Percentiles rank a stretch among this genome's conserved stretches.
Evolutionary conservation across 805 yeast genomes (phyloP).

Genomic region (Cyberlindnera samutprakarnensis): DNA sequence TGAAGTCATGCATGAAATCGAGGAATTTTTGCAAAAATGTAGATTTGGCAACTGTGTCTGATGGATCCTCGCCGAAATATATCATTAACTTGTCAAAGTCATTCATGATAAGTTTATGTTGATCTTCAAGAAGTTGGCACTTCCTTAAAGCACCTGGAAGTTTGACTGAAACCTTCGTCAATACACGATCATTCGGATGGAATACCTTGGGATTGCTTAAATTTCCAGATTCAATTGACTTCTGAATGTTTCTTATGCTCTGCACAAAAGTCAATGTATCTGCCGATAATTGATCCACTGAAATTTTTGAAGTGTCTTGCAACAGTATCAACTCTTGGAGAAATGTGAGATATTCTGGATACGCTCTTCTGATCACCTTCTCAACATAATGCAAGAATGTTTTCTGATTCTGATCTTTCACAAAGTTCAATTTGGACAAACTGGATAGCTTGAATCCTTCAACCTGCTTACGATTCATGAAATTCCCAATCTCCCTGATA

Average conservation of each 20-base stretch:
- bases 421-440: conserved; percentile 80
- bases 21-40: conserved; percentile 74
- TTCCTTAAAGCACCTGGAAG: conserved; percentile 72
- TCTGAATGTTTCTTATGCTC: conserved; percentile 59
- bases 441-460: conserved; percentile 86
- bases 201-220: conserved; percentile 69
- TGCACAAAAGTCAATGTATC: conserved; percentile 64
- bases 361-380: conserved; percentile 72
- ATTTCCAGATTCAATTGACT: conserved; percentile 75
- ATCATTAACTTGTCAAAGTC: conserved; percentile 70
- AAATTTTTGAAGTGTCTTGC: conserved; percentile 56
- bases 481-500: conserved; percentile 88
- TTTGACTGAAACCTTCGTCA: conserved; percentile 52
- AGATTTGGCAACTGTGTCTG: conserved; percentile 57
- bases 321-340: conserved; percentile 53
- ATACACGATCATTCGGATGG: conserved; percentile 77
- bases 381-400: conserved; percentile 92
- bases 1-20: conserved; percentile 72
- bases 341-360: conserved; percentile 72
- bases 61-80: conserved; percentile 84
- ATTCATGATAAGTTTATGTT: conserved; percentile 50
- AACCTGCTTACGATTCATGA: conserved; percentile 95
- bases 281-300: conserved; percentile 71
- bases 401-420: conserved; percentile 82
- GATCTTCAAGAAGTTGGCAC: conserved; percentile 55